Evolutionary conservation across 495 filamentous ascomycete genomes (phyloP), one percentile per base, ranked within the genome.

Genomic region (Podospora conica): DNA sequence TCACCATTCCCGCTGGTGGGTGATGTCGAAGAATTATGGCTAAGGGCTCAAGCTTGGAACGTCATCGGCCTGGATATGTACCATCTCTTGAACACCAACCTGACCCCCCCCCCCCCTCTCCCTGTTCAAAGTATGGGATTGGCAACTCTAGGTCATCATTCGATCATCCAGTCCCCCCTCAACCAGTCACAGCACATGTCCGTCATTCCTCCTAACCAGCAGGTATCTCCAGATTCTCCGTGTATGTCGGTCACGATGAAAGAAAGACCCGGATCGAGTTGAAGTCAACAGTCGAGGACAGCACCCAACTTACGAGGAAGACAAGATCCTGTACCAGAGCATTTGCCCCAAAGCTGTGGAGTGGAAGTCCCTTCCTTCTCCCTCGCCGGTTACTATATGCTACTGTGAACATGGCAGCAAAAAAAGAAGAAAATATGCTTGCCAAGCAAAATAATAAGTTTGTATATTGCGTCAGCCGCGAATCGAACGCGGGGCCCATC

Each of bases 401-500:
- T n/a, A n/a, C n/a, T n/a, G n/a, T n/a, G n/a, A n/a, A n/a, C n/a
- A n/a, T n/a, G n/a, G n/a, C n/a, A n/a, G n/a, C n/a, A n/a, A n/a
- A n/a, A n/a, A n/a, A n/a, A n/a, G n/a, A n/a, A n/a, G n/a, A n/a
- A n/a, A n/a, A n/a, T n/a, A n/a, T n/a, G n/a, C n/a, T n/a, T n/a
- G n/a, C n/a, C n/a, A n/a, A n/a, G n/a, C n/a, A n/a, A n/a, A n/a
- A n/a, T n/a, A n/a, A n/a, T n/a, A n/a, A n/a, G n/a, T n/a, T n/a
- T n/a, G n/a, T n/a, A n/a, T n/a, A n/a, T n/a, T 63, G 61, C 53
- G 61, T 22, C 61, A 63, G 76, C 77, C 77, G 77, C 77, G 77
- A 79, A 79, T 79, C 77, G 78, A 80, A 80, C 78, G 75, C 78
- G 78, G 78, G 78, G 78, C 78, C 77, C 78, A 79, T 80, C 78